These are phyloP conservation scores for Jaltomata sinuosa DNA, from an alignment of 257 asterid species.

Conservation along the genomic window DNA sequence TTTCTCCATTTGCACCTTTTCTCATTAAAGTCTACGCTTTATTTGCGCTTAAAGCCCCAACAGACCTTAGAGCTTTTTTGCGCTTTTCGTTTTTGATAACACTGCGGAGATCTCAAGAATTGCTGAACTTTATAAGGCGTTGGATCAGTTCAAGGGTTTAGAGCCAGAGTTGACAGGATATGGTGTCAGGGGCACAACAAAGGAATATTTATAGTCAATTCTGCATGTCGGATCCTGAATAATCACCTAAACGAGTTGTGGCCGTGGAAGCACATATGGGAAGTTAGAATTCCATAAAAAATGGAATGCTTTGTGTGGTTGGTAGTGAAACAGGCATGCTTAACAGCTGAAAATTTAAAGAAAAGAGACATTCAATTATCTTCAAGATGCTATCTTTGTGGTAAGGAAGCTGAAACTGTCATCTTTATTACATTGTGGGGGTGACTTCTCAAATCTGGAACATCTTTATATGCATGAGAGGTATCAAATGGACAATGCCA, in stretches of 20 bases:
- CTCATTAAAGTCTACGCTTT: too few relatives aligned
- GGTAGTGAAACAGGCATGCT: neutral
- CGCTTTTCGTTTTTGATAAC: too few relatives aligned
- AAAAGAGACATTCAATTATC: neutral
- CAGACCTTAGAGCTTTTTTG: too few relatives aligned
- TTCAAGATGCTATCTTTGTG: neutral
- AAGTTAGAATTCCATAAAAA: neutral
- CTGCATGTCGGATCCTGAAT: neutral
- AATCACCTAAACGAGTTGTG: neutral
- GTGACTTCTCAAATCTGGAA: neutral
- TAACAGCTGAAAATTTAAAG: neutral
- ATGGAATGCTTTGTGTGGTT: neutral
- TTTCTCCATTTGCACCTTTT: too few relatives aligned
- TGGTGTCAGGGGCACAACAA: neutral
- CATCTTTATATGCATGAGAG: neutral
- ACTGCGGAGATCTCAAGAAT: too few relatives aligned
- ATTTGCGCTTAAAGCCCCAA: too few relatives aligned
- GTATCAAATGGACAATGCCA: neutral
- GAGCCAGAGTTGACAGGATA: neutral
- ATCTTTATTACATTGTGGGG: neutral
- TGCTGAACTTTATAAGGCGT: neutral
- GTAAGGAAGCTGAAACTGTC: neutral
- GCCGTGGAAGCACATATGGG: neutral
- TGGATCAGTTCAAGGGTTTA: neutral
- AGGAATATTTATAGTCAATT: neutral